Evolutionary conservation across 306 rosid genomes (phyloP).

Genomic region (Quercus suber): DNA sequence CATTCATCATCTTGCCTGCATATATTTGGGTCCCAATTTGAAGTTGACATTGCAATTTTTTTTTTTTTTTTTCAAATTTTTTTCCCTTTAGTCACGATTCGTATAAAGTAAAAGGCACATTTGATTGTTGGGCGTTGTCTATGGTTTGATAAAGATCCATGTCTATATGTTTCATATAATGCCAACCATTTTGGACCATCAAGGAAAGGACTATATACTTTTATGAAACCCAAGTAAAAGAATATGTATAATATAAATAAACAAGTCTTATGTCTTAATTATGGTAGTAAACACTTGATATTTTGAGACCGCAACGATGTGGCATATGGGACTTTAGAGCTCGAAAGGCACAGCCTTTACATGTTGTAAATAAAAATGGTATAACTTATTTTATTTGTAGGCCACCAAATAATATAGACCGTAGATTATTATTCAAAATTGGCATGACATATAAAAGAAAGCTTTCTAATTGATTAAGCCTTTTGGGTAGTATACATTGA

Average conservation of each 20-base stretch:
- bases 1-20: slow-evolving; percentile 20
- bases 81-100: not conserved
- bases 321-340: not conserved
- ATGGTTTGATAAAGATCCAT: slow-evolving; percentile 10
- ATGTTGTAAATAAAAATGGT: not conserved
- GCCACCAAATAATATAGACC: too few species aligned
- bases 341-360: not conserved
- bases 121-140: not conserved
- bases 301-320: not conserved
- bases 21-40: slow-evolving; percentile 36
- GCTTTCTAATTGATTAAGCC: too few species aligned
- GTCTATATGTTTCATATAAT: slow-evolving; percentile 4
- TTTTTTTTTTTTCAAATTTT: not conserved
- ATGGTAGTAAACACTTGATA: not conserved
- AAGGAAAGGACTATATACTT: not conserved
- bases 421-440: too few species aligned
- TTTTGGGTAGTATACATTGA: too few species aligned
- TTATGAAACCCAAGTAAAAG: not conserved
- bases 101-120: not conserved
- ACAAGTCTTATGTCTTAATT: not conserved
- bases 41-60: slow-evolving; percentile 27
- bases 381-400: too few species aligned
- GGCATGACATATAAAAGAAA: too few species aligned
- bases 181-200: slow-evolving; percentile 12
- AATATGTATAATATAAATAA: not conserved